Evolutionary conservation across 805 yeast species (phyloP), one percentile per base, ranked within the genome.

Genomic region (Isabelozyma rhagii): DNA sequence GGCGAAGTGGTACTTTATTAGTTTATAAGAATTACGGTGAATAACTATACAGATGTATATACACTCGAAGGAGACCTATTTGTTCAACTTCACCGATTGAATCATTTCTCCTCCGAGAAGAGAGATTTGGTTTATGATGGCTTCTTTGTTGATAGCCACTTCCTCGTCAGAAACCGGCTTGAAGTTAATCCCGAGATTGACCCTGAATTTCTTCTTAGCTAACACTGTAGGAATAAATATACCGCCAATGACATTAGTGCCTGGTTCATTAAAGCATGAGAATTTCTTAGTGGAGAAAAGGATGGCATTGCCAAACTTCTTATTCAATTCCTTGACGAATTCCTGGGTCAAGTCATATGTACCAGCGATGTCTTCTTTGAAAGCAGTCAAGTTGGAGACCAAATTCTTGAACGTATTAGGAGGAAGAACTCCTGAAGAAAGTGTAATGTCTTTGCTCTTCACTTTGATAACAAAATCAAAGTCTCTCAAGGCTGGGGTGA

Each of bases 401-500:
- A 87, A 69, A 62, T 88, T 88, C 64, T 85, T 87, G 71, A 80
- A 86, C 46, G 77, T 77, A 52, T 73, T 68, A 13, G 76, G 61
- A 8, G 81, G 81, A 39, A 82, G 59, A 8, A 86, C 67, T 50
- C 94, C 94, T 5, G 84, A 75, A 8, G 79, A 66, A 2, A 74
- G 57, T 36, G 77, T 66, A 40, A 82, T 61, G 43, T 70, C 68
- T 4, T 67, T 64, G 11, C 79, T 68, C 55, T 78, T 79, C 46
- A 91, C 69, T 44, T 79, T 75, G 52, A 94, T 77, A 11, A 84
- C 84, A 56, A 94, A 83, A 62, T 93, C 96, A 64, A 85, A 94
- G 67, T 93, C 98, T 51, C 79, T 77, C 47, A 87, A 71, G 0
- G 96, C 90, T 1, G 98, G 92, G 0, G 87, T 82, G 68, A 92